Evolutionary conservation across 1,284 basidiomycete species (phyloP).

Genomic region (Rhodotorula sp.): DNA sequence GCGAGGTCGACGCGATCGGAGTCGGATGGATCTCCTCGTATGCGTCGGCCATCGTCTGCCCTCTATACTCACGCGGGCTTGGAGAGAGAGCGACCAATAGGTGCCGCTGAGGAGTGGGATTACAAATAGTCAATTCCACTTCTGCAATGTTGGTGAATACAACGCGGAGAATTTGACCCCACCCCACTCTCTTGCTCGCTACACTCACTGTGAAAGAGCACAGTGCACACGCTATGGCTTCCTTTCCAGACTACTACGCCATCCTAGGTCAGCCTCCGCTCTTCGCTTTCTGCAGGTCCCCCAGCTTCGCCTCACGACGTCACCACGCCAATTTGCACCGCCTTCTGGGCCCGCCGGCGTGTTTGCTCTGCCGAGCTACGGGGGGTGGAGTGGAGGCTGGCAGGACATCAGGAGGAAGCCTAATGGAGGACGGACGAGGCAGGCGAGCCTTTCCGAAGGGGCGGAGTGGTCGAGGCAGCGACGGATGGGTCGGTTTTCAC

Average conservation of each 20-base stretch:
- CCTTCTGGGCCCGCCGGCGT: background rate
- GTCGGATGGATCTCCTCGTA: constrained; percentile 12
- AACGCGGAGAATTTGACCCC: background rate
- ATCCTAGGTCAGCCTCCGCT: constrained; percentile 24
- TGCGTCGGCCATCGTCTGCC: constrained; percentile 1
- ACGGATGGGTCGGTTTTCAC: too few relatives aligned
- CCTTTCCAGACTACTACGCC: constrained; percentile 41
- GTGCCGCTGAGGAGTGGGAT: background rate
- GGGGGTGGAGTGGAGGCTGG: too few relatives aligned
- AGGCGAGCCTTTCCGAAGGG: too few relatives aligned
- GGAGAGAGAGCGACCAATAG: background rate
- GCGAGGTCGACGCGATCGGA: constrained; percentile 1
- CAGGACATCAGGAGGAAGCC: background rate
- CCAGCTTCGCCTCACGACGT: too few relatives aligned
- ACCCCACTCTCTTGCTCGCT: background rate
- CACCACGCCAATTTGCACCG: background rate
- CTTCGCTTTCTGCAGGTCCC: background rate
- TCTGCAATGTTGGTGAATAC: background rate
- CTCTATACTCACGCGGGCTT: background rate
- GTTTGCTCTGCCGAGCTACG: too few relatives aligned
- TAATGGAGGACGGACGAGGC: too few relatives aligned
- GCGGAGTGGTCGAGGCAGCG: too few relatives aligned
- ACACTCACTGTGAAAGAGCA: background rate
- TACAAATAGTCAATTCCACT: background rate
- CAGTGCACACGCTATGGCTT: background rate